These are phyloP conservation scores for Linum tenue DNA, from an alignment of 345 rosid genomes.

Conservation along the genomic window DNA sequence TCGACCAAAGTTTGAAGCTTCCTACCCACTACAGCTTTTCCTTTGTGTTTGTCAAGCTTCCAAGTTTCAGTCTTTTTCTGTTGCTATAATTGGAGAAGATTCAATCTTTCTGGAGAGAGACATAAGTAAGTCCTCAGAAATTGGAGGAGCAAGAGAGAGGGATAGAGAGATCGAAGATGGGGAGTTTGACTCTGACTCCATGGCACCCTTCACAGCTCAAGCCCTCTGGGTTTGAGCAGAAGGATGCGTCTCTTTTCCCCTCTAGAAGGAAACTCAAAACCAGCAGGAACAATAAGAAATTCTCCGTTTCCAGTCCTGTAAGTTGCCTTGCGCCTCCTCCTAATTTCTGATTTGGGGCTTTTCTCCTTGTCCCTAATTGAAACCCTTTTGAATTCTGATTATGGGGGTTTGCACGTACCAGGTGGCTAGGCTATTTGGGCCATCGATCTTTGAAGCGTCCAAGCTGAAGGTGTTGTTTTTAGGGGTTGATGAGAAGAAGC, in stretches of 20 bases:
- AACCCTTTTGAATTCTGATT: constrained; percentile 3
- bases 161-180: constrained; percentile 28
- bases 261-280: constrained; percentile 23
- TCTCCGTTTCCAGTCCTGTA: constrained; percentile 45
- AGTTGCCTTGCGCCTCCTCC: constrained; percentile 1
- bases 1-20: not conserved
- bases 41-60: not conserved
- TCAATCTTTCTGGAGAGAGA: not conserved
- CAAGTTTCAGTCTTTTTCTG: not conserved
- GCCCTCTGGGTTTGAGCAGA: constrained; percentile 36
- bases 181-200: constrained; percentile 32
- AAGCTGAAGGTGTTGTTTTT: constrained; percentile 76
- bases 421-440: constrained; percentile 94
- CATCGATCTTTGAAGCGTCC: constrained; percentile 89
- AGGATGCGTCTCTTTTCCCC: constrained; percentile 30
- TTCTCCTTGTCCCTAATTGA: not conserved
- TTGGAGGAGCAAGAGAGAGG: constrained; percentile 11
- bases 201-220: constrained; percentile 37
- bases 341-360: not conserved
- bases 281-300: constrained; percentile 27
- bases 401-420: constrained; percentile 21
- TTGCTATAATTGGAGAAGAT: not conserved
- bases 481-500: constrained; percentile 85
- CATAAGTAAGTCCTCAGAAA: not conserved
- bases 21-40: not conserved